Evolutionary conservation across 495 filamentous ascomycete species (phyloP), one percentile per base, ranked within the genome.

Genomic region (Xanthoparmelia taractica): DNA sequence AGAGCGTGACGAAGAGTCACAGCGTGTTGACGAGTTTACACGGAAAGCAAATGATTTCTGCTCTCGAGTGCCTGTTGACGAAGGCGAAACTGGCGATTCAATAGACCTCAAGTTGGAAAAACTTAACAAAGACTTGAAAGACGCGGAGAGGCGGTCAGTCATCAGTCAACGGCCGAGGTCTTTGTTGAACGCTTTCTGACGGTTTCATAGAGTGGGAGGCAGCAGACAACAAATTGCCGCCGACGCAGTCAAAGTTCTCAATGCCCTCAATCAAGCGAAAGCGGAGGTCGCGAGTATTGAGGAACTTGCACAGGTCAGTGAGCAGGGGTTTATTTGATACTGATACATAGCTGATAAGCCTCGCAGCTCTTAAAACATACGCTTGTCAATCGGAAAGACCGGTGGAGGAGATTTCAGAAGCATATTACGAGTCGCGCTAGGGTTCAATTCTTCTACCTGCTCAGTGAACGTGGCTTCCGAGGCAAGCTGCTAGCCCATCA

Each of bases 401-500:
- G 90, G 64, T 97, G 90, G 88, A 76, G 81, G 60, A 79, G 83
- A 58, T 97, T 99, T 73, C 86, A 92, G 66, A 77, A 82, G 17
- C 84, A 85, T 65, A 97, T 99, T 64, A 89, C 91, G 15, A 85
- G 85, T 17, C 85, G 90, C 58, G 91, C 92, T 33, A 85, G 92
- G 57, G 84, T 85, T 23, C 90, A 90, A 65, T 99, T 99, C 71
- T 86, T 81, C 47, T 94, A 91, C 69, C 80, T 97, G 18, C 81
- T 99, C 54, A 88, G 85, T 68, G 92, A 97, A 71, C 83, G 94
- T 68, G 84, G 87, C 20, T 99, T 96, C 75, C 84, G 92, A 25
- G 94, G 94, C 54, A 82, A 83, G 63, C 81, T 97, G 33, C 74
- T 85, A 45, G 80, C 94, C 27, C 86, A 96, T 64, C 94, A 97